Evolutionary conservation across 768 basidiomycete genomes (phyloP).

Genomic region (Coprinellus micaceus): DNA sequence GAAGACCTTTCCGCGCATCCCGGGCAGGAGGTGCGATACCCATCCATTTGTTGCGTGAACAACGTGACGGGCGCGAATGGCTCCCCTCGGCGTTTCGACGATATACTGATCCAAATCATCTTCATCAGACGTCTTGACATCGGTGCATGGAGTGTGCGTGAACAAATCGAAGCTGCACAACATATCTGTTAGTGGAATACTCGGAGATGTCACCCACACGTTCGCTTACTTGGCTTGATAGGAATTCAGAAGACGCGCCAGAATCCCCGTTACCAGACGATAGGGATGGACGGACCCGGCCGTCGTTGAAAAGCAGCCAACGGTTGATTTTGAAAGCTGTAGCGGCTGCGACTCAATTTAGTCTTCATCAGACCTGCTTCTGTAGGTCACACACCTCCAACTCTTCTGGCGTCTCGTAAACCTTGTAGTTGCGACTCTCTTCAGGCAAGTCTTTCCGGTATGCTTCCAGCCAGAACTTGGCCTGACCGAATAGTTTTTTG

Average conservation of each 20-base stretch:
- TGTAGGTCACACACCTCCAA: conserved; percentile 24
- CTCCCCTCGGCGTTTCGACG: conserved; percentile 60
- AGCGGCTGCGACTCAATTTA: conserved; percentile 37
- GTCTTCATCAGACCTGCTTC: background rate
- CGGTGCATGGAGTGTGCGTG: conserved; percentile 60
- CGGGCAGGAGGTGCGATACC: conserved; percentile 64
- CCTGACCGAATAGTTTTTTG: conserved; percentile 35
- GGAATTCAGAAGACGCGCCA: conserved; percentile 47
- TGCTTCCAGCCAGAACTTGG: conserved; percentile 38
- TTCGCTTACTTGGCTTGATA: conserved; percentile 44
- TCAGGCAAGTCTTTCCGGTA: conserved; percentile 52
- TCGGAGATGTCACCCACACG: background rate
- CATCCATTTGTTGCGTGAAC: conserved; percentile 87
- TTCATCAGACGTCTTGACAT: conserved; percentile 30
- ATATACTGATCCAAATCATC: conserved; percentile 34
- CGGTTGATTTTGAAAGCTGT: conserved; percentile 40
- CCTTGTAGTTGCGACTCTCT: conserved; percentile 35
- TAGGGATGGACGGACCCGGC: conserved; percentile 72
- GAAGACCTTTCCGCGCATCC: conserved; percentile 58
- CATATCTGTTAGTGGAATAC: background rate
- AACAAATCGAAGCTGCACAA: conserved; percentile 51
- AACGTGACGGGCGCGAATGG: conserved; percentile 55
- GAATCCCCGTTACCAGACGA: conserved; percentile 58
- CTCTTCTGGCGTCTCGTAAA: conserved; percentile 26
- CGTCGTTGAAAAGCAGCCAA: conserved; percentile 49